phyloP scores from a whole-genome alignment of 768 basidiomycete genomes.

The Agrocybe pediades region DNA sequence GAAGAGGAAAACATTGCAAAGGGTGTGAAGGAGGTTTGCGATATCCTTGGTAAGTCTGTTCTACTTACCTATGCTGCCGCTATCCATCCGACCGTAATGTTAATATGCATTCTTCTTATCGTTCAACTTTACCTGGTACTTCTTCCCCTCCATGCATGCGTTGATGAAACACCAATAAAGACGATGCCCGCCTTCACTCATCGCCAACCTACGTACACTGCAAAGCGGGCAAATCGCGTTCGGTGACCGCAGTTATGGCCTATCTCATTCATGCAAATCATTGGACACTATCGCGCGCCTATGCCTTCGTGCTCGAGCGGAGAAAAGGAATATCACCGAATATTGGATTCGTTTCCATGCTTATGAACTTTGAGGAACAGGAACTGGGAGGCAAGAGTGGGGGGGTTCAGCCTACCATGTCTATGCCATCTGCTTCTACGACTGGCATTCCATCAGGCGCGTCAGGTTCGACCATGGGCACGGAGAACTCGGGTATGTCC shows the following conservation, averaged over 20 bases:
- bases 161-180: constrained; percentile 37
- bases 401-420: constrained; percentile 54
- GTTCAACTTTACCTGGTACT: background rate
- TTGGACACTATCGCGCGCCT: constrained; percentile 92
- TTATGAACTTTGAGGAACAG: constrained; percentile 95
- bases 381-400: constrained; percentile 79
- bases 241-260: constrained; percentile 95
- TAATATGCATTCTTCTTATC: background rate
- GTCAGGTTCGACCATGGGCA: background rate
- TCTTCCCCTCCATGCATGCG: too few species aligned
- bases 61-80: background rate
- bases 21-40: constrained; percentile 84
- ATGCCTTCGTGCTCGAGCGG: constrained; percentile 88
- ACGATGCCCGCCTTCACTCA: constrained; percentile 89
- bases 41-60: constrained; percentile 72
- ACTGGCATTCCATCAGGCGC: constrained; percentile 6
- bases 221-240: constrained; percentile 93
- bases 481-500: background rate
- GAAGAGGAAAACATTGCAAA: constrained; percentile 88
- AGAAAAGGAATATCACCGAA: constrained; percentile 96
- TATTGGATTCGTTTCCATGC: constrained; percentile 95
- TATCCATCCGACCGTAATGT: background rate
- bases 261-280: constrained; percentile 98
- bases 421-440: constrained; percentile 8
- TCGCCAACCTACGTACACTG: constrained; percentile 95